Evolutionary conservation across 495 filamentous ascomycete genomes (phyloP).

Genomic region (Neurospora sp.): DNA sequence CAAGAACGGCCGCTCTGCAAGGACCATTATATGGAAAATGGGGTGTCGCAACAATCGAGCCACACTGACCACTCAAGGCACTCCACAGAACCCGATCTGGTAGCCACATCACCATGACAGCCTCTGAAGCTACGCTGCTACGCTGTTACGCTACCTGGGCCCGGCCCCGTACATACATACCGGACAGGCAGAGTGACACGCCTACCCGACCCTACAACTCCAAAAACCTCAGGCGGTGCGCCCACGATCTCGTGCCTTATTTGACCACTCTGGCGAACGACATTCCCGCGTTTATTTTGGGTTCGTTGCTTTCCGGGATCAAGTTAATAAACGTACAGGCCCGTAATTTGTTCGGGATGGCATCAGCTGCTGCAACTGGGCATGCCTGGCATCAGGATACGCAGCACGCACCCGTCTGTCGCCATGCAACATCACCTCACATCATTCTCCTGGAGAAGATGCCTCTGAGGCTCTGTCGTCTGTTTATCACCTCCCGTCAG

Average conservation of each 20-base stretch:
- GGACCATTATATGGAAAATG: neutral
- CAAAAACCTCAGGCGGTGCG: neutral
- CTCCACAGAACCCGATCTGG: neutral
- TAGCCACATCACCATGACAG: neutral
- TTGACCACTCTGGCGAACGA: neutral
- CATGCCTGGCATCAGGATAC: neutral
- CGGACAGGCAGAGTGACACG: neutral
- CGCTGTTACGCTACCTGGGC: neutral
- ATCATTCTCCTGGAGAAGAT: neutral
- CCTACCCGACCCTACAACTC: neutral
- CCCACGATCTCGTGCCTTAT: neutral
- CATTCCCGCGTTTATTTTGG: constrained; percentile 12
- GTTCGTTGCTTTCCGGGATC: constrained; percentile 6
- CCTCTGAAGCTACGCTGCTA: neutral
- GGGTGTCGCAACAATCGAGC: neutral
- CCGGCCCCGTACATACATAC: neutral
- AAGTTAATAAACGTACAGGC: neutral
- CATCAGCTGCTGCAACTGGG: constrained; percentile 12
- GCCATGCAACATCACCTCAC: neutral
- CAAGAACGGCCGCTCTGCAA: neutral
- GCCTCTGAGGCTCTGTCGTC: neutral
- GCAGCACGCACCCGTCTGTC: neutral
- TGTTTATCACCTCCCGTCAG: neutral
- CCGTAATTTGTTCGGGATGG: constrained; percentile 12
- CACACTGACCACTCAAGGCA: neutral